phyloP scores from a whole-genome alignment of 2,329 filamentous ascomycete genomes.

The Cladobotryum protrusum region DNA sequence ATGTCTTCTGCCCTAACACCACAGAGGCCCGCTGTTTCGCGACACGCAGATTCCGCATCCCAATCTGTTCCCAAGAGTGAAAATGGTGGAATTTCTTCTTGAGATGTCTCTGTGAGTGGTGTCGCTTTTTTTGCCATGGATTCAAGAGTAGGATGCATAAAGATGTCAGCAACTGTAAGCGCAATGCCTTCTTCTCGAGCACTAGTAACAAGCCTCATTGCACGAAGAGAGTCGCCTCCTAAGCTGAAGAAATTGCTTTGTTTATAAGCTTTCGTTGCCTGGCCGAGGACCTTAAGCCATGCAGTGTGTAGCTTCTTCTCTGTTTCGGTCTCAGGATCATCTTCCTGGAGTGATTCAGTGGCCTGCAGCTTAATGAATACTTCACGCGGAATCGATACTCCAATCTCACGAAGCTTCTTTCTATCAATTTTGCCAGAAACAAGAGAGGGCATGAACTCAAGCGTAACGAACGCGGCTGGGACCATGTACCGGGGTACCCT shows the following conservation, averaged over 20 bases:
- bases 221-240: constrained; percentile 46
- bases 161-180: constrained; percentile 40
- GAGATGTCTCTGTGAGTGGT: constrained; percentile 13
- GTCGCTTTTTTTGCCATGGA: constrained; percentile 34
- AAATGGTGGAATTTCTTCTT: constrained; percentile 29
- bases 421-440: constrained; percentile 46
- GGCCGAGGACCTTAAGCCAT: constrained; percentile 34
- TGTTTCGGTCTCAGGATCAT: constrained; percentile 31
- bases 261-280: constrained; percentile 27
- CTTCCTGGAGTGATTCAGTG: constrained; percentile 16
- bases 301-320: constrained; percentile 32
- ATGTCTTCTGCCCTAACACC: constrained; percentile 33
- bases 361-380: constrained; percentile 30
- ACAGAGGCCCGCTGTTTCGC: constrained; percentile 36
- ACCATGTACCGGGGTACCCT: constrained; percentile 42
- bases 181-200: constrained; percentile 33
- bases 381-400: constrained; percentile 34
- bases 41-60: constrained; percentile 26
- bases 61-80: constrained; percentile 33
- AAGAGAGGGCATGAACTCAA: constrained; percentile 39
- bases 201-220: constrained; percentile 43
- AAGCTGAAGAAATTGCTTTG: constrained; percentile 42
- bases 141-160: constrained; percentile 37
- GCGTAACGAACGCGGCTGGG: constrained; percentile 40
- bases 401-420: constrained; percentile 42